phyloP scores from a whole-genome alignment of 805 yeast species.

The Metschnikowia drakensbergensis region DNA sequence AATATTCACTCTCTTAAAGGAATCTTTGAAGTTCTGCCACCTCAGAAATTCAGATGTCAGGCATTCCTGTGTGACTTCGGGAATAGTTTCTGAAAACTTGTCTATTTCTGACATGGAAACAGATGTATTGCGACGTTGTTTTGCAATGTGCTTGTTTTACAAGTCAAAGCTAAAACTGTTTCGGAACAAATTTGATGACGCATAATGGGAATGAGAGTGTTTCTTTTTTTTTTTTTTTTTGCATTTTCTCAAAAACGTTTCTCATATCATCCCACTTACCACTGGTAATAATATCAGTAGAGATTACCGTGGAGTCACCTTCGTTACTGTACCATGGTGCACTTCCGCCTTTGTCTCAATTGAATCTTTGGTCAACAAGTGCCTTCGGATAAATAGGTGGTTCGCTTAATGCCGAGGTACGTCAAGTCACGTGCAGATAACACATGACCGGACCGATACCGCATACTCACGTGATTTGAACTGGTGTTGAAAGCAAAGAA shows the following conservation, averaged over 20 bases:
- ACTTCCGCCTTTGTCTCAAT: background rate
- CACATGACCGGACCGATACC: background rate
- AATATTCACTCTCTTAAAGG: conserved; percentile 40
- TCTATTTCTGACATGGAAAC: background rate
- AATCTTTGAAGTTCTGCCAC: conserved; percentile 47
- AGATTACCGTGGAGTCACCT: background rate
- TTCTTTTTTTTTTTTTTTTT: background rate
- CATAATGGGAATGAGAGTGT: background rate
- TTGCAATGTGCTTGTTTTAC: background rate
- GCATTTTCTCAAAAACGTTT: too few relatives aligned
- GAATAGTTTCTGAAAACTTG: background rate
- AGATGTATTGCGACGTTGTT: background rate
- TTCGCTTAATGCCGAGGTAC: conserved; percentile 3
- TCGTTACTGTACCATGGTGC: background rate
- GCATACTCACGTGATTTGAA: background rate
- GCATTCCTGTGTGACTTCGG: conserved; percentile 5
- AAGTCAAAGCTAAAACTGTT: background rate
- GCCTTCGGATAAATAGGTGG: too few relatives aligned
- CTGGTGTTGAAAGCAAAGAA: background rate
- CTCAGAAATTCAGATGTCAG: conserved; percentile 18
- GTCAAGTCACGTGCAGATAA: conserved; percentile 2
- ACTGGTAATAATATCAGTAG: too few relatives aligned
- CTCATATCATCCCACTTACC: too few relatives aligned
- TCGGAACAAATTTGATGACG: background rate
- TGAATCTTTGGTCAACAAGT: background rate